A percentile compares a stretch with the other conserved stretches of the same genome.
Evolutionary conservation across 179 eudicot species (phyloP).

Genomic region (Beta corolliflora): DNA sequence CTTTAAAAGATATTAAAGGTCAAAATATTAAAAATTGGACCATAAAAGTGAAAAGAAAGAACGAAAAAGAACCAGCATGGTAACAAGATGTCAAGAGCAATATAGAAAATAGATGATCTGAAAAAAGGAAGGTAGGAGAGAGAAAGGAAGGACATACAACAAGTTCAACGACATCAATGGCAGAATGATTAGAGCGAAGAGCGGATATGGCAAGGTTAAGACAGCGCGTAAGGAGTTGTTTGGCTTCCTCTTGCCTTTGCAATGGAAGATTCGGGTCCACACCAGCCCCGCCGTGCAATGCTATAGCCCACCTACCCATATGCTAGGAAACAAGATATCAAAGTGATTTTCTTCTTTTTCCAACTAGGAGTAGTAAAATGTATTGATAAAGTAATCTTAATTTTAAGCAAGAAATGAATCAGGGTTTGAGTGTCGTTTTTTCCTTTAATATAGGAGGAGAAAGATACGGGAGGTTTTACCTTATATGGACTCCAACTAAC

Average conservation of each 20-base stretch:
- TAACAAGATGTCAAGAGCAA: not conserved
- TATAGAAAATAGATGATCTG: too few species aligned
- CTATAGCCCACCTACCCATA: slow-evolving; percentile 89
- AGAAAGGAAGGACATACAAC: slow-evolving; percentile 47
- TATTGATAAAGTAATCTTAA: too few species aligned
- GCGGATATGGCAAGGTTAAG: slow-evolving; percentile 69
- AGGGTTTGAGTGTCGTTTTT: too few species aligned
- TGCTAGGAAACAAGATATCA: not conserved
- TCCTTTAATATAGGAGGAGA: slow-evolving; percentile 14
- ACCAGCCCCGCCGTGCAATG: slow-evolving; percentile 93
- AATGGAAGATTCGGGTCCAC: slow-evolving; percentile 78
- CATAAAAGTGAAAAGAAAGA: not conserved
- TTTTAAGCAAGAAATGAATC: too few species aligned
- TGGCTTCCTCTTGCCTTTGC: slow-evolving; percentile 71
- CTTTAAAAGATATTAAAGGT: too few species aligned
- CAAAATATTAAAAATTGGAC: too few species aligned
- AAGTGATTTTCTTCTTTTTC: too few species aligned
- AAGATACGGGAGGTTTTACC: not conserved
- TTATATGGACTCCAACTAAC: not conserved
- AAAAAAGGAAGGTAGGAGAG: not conserved
- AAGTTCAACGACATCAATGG: slow-evolving; percentile 86
- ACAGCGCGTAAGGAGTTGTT: slow-evolving; percentile 65
- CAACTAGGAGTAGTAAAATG: not conserved
- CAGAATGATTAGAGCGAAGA: slow-evolving; percentile 59
- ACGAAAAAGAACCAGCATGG: not conserved